Percentiles rank a stretch among this genome's conserved stretches.
Evolutionary conservation across 805 yeast species (phyloP).

Genomic region (Alloascoidea hylecoeti): DNA sequence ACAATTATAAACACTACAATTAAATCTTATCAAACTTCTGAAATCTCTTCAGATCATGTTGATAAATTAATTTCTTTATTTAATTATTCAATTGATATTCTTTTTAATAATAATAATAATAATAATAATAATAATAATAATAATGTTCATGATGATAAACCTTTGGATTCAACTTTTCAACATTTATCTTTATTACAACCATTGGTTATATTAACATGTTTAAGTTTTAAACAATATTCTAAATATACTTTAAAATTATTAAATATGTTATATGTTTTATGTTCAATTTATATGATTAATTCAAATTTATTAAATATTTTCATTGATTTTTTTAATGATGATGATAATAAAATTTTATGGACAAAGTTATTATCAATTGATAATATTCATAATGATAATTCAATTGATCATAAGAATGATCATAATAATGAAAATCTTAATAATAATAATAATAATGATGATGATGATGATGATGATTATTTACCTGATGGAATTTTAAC

Average conservation of each 20-base stretch:
- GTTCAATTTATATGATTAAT: neutral
- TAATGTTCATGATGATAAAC: too few relatives aligned
- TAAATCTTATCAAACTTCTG: too few relatives aligned
- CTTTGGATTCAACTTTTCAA: too few relatives aligned
- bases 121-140: too few relatives aligned
- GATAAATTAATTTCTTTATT: too few relatives aligned
- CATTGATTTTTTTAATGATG: neutral
- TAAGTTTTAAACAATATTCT: conserved; percentile 3
- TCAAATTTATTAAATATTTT: neutral
- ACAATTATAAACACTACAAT: neutral
- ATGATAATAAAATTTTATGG: neutral
- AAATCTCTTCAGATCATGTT: too few relatives aligned
- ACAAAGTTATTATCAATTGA: neutral
- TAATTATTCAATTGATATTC: too few relatives aligned
- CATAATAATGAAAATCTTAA: neutral
- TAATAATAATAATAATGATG: neutral
- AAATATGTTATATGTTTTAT: conserved; percentile 5
- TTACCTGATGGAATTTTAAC: neutral
- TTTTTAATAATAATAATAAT: too few relatives aligned
- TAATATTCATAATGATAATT: neutral
- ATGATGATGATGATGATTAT: neutral
- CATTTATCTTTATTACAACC: neutral
- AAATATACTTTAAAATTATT: conserved; percentile 5
- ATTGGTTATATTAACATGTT: neutral
- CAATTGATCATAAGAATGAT: neutral